Evolutionary conservation across 768 basidiomycete species (phyloP).

Genomic region (Kwoniella sp.): DNA sequence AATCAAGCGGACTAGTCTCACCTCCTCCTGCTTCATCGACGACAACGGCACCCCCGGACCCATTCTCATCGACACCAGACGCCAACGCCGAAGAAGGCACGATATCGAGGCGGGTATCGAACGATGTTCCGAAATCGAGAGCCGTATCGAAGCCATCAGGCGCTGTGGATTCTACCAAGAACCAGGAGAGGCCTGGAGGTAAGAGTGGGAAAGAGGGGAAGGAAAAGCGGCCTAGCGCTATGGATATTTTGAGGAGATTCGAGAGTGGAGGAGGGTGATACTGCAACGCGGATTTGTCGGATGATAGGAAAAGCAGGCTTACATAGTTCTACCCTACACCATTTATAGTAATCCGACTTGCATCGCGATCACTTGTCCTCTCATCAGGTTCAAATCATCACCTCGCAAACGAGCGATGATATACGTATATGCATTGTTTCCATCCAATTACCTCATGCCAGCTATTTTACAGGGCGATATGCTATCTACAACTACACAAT

Average conservation of each 20-base stretch:
- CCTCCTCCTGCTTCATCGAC: background rate
- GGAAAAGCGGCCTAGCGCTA: slow-evolving; percentile 25
- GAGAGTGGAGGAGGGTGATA: slow-evolving; percentile 20
- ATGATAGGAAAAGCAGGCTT: no score
- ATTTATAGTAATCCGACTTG: no score
- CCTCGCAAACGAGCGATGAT: no score
- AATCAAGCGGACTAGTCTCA: background rate
- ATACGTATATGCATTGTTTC: background rate
- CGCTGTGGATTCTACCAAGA: background rate
- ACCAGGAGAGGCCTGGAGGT: background rate
- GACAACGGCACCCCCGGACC: background rate
- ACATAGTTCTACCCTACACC: no score
- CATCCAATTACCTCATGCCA: background rate
- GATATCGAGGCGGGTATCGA: background rate
- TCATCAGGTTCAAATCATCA: no score
- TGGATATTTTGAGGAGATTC: slow-evolving; percentile 41
- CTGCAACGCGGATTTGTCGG: no score
- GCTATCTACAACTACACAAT: background rate
- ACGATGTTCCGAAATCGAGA: background rate
- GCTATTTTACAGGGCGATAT: background rate
- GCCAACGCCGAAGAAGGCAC: background rate
- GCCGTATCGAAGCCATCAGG: no score
- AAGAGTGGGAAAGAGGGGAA: background rate
- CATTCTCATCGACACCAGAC: background rate
- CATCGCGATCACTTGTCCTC: no score